Conservation (phyloP, 345 rosid species). For the Citrus sp. region DNA sequence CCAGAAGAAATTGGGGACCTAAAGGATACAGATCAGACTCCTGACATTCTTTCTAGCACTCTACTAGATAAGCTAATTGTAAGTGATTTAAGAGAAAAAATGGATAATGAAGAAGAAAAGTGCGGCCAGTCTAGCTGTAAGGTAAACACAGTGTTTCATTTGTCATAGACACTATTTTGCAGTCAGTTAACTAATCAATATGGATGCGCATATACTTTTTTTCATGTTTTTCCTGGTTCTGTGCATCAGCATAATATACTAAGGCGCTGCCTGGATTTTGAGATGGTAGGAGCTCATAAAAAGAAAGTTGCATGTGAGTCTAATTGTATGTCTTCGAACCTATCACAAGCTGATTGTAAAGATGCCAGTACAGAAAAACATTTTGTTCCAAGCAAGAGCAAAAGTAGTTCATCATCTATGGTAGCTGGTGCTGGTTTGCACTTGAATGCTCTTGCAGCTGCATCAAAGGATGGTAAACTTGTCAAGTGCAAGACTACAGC, state of each 20-base stretch:
- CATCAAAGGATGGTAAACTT: constrained; percentile 26
- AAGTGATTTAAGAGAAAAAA: constrained; percentile 19
- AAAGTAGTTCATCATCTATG: constrained; percentile 6
- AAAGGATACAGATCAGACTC: constrained; percentile 24
- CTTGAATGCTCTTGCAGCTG: constrained; percentile 46
- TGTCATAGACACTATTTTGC: neutral
- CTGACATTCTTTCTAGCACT: constrained; percentile 27
- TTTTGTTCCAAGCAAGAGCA: constrained; percentile 18
- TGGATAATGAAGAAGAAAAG: constrained; percentile 32
- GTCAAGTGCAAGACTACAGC: constrained; percentile 18
- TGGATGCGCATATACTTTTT: neutral
- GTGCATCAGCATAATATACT: constrained; percentile 49
- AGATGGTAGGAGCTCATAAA: constrained; percentile 39
- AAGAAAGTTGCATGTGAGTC: constrained; percentile 29
- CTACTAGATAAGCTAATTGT: constrained; percentile 23
- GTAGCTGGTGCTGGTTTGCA: constrained; percentile 50
- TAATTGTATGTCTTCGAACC: constrained; percentile 21
- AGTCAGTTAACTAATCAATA: neutral
- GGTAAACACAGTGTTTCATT: constrained; percentile 31
- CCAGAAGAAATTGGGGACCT: constrained; percentile 7
- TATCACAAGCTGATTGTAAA: constrained; percentile 23
- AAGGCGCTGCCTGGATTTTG: constrained; percentile 59
- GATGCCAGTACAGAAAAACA: constrained; percentile 17
- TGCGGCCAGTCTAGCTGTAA: constrained; percentile 25
- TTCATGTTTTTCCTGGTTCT: constrained; percentile 7